phyloP scores from a whole-genome alignment of 2,329 filamentous ascomycete genomes.

The Cadophora sp. region DNA sequence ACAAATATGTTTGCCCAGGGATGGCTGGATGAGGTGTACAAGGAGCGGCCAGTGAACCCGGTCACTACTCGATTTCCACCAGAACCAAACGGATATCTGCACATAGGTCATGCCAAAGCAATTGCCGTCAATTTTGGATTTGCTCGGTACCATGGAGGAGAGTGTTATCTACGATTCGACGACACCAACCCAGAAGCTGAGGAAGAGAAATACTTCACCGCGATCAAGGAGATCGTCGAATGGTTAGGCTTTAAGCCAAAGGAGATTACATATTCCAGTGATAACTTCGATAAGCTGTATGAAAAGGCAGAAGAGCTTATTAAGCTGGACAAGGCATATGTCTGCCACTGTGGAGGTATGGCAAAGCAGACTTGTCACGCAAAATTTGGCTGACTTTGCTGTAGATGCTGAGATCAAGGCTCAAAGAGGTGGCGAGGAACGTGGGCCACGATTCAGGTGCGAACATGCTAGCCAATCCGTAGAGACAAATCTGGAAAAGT shows the following conservation, averaged over 20 bases:
- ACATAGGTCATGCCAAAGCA: conserved; percentile 94
- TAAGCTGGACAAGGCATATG: conserved; percentile 72
- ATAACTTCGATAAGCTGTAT: conserved; percentile 86
- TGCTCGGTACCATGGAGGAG: conserved; percentile 80
- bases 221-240: conserved; percentile 85
- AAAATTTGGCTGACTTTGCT: conserved; percentile 37
- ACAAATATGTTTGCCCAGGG: conserved; percentile 77
- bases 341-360: conserved; percentile 80
- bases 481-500: conserved; percentile 81
- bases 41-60: conserved; percentile 65
- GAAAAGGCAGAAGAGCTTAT: conserved; percentile 89
- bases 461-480: conserved; percentile 76
- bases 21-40: conserved; percentile 76
- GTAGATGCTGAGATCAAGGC: conserved; percentile 80
- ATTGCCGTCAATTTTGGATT: conserved; percentile 98
- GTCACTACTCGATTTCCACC: conserved; percentile 80
- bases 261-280: conserved; percentile 84
- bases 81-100: conserved; percentile 91
- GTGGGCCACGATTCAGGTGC: conserved; percentile 78
- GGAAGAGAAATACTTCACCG: conserved; percentile 85
- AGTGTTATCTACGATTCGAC: conserved; percentile 80
- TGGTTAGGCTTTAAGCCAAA: conserved; percentile 84
- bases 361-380: neutral
- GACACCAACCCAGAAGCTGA: conserved; percentile 96
- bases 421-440: conserved; percentile 81